A percentile compares a stretch with the other conserved stretches of the same genome.
Evolutionary conservation across 2,329 filamentous ascomycete species (phyloP).

Genomic region (Aaosphaeria pasadenensis): DNA sequence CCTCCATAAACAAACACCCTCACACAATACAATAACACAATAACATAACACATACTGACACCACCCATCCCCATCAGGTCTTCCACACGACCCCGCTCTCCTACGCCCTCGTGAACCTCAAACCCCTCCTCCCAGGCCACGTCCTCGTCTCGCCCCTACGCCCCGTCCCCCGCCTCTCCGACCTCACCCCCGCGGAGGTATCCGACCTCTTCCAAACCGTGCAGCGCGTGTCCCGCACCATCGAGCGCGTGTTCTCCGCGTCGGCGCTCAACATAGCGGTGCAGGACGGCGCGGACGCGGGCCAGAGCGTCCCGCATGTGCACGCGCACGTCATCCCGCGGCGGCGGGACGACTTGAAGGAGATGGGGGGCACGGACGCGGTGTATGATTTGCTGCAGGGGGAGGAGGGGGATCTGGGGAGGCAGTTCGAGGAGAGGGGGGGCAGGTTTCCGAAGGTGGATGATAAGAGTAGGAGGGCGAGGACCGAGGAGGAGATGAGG

Average conservation of each 20-base stretch:
- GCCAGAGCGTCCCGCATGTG: conserved; percentile 90
- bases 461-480: conserved; percentile 62
- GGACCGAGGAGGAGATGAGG: conserved; percentile 73
- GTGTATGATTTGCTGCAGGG: conserved; percentile 81
- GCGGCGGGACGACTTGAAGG: conserved; percentile 55
- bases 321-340: conserved; percentile 91
- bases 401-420: conserved; percentile 80
- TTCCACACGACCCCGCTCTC: conserved; percentile 78
- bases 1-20: neutral
- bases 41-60: neutral
- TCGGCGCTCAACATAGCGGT: conserved; percentile 88
- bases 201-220: conserved; percentile 84
- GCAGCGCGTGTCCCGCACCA: conserved; percentile 75
- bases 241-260: conserved; percentile 60
- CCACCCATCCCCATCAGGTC: conserved; percentile 55
- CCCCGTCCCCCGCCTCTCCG: conserved; percentile 67
- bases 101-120: conserved; percentile 92
- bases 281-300: conserved; percentile 88
- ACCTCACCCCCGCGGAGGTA: conserved; percentile 71
- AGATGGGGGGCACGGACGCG: conserved; percentile 62
- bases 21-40: neutral
- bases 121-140: conserved; percentile 89
- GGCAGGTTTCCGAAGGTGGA: conserved; percentile 69
- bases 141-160: conserved; percentile 80
- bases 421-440: conserved; percentile 59